phyloP scores from a whole-genome alignment of 148 eudicot genomes.

The Suaeda aralocaspica region DNA sequence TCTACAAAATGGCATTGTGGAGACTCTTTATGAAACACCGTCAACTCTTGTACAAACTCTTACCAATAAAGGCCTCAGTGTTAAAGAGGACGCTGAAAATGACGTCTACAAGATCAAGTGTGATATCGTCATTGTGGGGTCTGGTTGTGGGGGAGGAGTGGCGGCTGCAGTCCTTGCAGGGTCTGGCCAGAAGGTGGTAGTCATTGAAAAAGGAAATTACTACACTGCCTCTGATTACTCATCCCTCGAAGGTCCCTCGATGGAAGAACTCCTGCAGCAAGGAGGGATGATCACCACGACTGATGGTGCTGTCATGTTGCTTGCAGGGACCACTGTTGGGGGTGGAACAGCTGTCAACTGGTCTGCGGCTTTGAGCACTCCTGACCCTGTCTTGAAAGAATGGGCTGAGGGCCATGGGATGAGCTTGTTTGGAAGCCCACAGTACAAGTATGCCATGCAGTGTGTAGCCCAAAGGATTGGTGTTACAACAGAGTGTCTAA shows the following conservation, averaged over 20 bases:
- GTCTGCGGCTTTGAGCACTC: slow-evolving; percentile 62
- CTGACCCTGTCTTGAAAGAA: slow-evolving; percentile 42
- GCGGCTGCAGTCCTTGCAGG: slow-evolving; percentile 61
- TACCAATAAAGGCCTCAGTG: slow-evolving; percentile 41
- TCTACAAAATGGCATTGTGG: slow-evolving; percentile 50
- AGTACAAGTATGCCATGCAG: slow-evolving; percentile 51
- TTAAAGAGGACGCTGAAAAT: slow-evolving; percentile 30
- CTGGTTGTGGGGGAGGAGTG: slow-evolving; percentile 71
- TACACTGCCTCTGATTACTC: slow-evolving; percentile 49
- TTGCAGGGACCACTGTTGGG: slow-evolving; percentile 60
- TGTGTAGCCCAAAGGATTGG: slow-evolving; percentile 43
- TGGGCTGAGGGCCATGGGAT: slow-evolving; percentile 44
- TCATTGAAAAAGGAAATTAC: slow-evolving; percentile 70
- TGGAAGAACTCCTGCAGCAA: slow-evolving; percentile 41
- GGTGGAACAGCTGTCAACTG: slow-evolving; percentile 69
- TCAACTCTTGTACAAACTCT: slow-evolving; percentile 37
- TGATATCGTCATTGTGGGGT: slow-evolving; percentile 60
- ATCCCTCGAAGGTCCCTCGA: slow-evolving; percentile 52
- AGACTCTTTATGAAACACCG: slow-evolving; percentile 37
- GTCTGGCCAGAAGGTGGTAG: slow-evolving; percentile 57
- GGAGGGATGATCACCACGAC: slow-evolving; percentile 46
- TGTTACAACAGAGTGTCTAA: slow-evolving; percentile 44
- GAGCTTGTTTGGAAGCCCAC: slow-evolving; percentile 41
- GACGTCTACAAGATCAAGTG: slow-evolving; percentile 43
- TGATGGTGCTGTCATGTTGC: slow-evolving; percentile 43